A percentile compares a stretch with the other conserved stretches of the same genome.
Conservation (phyloP, 768 basidiomycete genomes). For the Piloderma croceum region DNA sequence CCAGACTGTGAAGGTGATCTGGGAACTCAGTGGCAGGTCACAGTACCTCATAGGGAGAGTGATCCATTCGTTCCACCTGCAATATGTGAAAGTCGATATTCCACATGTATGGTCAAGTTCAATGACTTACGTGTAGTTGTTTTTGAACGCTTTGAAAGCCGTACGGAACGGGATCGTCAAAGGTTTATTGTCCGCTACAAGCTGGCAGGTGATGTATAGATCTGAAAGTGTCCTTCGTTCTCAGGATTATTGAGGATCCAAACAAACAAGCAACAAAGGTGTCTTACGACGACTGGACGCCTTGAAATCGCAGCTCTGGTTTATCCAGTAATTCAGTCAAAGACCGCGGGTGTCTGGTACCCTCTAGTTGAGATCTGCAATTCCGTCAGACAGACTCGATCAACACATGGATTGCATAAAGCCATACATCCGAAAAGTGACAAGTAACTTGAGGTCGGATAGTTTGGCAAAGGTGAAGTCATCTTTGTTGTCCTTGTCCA, state of each 20-base stretch:
- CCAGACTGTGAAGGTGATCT: conserved; percentile 93
- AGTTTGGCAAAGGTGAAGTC: conserved; percentile 92
- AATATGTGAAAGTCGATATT: background rate
- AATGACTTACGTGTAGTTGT: conserved; percentile 58
- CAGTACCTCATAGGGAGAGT: conserved; percentile 89
- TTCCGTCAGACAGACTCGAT: background rate
- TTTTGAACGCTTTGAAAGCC: conserved; percentile 88
- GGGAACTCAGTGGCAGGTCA: conserved; percentile 83
- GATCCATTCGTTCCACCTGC: conserved; percentile 94
- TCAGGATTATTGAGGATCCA: conserved; percentile 25
- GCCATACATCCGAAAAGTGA: conserved; percentile 78
- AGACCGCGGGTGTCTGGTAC: conserved; percentile 60
- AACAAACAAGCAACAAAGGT: background rate
- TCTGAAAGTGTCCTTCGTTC: conserved; percentile 76
- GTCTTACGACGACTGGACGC: conserved; percentile 71
- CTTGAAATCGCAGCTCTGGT: conserved; percentile 78
- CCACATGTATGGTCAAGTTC: background rate
- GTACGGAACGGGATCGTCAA: conserved; percentile 90
- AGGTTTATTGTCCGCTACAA: conserved; percentile 90
- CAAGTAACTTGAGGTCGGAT: conserved; percentile 80
- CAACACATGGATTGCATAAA: background rate
- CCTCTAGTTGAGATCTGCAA: conserved; percentile 83
- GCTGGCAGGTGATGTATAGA: conserved; percentile 88
- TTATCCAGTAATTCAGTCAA: conserved; percentile 80
- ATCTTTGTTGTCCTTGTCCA: conserved; percentile 66